Conservation (phyloP, 768 basidiomycete species). For the Hortiboletus flavorubellus region DNA sequence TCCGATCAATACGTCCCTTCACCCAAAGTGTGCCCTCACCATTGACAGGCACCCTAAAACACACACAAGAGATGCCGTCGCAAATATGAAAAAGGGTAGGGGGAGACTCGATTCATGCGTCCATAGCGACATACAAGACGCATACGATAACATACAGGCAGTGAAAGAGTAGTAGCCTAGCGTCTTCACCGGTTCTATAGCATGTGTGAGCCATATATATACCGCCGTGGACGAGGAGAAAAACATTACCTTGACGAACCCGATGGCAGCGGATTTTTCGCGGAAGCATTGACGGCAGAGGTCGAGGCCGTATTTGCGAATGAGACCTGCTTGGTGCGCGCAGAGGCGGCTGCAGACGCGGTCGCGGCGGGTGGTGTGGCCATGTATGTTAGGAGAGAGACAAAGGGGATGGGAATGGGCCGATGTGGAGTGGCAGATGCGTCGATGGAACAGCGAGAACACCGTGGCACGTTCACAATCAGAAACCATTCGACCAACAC, state of each 20-base stretch:
- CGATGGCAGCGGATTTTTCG: slow-evolving; percentile 90
- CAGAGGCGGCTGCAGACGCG: slow-evolving; percentile 73
- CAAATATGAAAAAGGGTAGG: too few species aligned
- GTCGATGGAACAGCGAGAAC: not conserved
- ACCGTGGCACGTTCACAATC: not conserved
- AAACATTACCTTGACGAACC: slow-evolving; percentile 81
- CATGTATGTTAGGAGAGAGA: too few species aligned
- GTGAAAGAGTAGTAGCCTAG: not conserved
- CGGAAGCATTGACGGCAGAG: slow-evolving; percentile 99
- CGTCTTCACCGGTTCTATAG: slow-evolving; percentile 44
- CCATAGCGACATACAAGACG: slow-evolving; percentile 18
- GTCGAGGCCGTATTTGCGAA: slow-evolving; percentile 95
- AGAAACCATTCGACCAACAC: not conserved
- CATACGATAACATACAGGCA: not conserved
- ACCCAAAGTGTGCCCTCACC: too few species aligned
- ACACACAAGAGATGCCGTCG: too few species aligned
- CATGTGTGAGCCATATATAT: not conserved
- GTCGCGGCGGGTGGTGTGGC: not conserved
- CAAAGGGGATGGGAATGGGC: too few species aligned
- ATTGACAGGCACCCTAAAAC: not conserved
- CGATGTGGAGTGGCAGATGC: not conserved
- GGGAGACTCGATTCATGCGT: not conserved
- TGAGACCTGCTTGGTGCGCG: slow-evolving; percentile 95
- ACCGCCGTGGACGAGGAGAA: not conserved
- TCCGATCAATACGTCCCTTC: too few species aligned